Base-by-base conservation (phyloP, 345 rosid species). In the Geranium rotundifolium region DNA sequence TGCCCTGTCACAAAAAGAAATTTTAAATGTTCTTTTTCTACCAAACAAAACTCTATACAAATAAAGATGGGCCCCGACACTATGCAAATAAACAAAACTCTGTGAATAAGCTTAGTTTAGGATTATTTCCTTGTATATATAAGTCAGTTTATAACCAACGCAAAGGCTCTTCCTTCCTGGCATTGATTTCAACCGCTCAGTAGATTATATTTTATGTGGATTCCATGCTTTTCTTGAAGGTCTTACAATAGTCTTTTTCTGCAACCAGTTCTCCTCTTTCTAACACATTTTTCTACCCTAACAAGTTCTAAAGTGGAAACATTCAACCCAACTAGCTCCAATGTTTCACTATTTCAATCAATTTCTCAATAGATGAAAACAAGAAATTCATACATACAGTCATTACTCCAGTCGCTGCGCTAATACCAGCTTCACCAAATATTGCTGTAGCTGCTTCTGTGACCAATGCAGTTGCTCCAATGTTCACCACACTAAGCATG, bases 341-440 rank as follows among this genome's bases (percentile, higher is more conserved):
- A 10, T 12, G 6, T 34, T 46, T 46, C 52, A 46, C 15, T 46
- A 46, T 46, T 46, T 46, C 16, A 2, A 46, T 46, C 13, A 46
- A 34, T 14, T 46, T 46, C 52, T 46, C 15, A 46, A 46, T 46
- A 9, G 52, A 46, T 46, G 12, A 46, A 46, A 46, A 34, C 29
- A 5, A 27, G 56, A 74, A 58, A 57, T 10, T 59, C 55, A 72
- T 67, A 79, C 96, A 17, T 81, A 93, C 99, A 50, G 95, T 93
- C 99, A 93, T 93, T 66, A 93, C 80, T 77, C 97, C 97, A 68
- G 99, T 93, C 71, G 99, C 99, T 18, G 97, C 99, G 77, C 82
- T 90, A 77, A 93, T 90, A 76, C 99, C 99, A 73, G 99, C 99
- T 84, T 90, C 99, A 65, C 99, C 99, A 85, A 90, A 93, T 71